phyloP scores from a whole-genome alignment of 208 protist genomes.

The Wallacemonas sp. region DNA sequence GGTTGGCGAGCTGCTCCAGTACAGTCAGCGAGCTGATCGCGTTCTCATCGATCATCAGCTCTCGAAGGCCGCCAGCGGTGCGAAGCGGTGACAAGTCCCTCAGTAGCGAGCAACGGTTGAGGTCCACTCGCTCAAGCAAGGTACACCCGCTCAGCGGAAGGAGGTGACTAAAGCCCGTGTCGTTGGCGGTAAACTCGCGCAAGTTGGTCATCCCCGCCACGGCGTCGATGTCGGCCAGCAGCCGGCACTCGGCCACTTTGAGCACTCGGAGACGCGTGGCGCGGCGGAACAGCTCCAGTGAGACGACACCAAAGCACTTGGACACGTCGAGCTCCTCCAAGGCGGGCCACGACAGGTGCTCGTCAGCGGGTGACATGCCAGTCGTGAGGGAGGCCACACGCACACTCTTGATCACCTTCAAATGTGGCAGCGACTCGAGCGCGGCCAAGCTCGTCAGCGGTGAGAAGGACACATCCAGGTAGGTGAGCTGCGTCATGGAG shows the following conservation, averaged over 20 bases:
- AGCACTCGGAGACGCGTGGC: conserved; percentile 5
- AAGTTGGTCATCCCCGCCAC: neutral
- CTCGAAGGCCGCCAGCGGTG: neutral
- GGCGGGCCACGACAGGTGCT: neutral
- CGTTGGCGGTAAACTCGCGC: neutral
- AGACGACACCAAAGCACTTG: neutral
- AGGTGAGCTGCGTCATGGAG: neutral
- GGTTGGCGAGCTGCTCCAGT: neutral
- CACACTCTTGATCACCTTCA: neutral
- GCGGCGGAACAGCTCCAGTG: neutral
- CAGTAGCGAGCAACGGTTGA: neutral
- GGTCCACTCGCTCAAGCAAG: neutral
- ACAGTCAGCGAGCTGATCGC: neutral
- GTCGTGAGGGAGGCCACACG: neutral
- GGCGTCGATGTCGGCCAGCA: conserved; percentile 12
- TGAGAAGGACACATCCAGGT: neutral
- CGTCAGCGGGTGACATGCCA: neutral
- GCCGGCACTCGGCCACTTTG: neutral
- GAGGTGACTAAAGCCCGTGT: conserved; percentile 12
- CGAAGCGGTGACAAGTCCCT: neutral
- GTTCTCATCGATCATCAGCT: neutral
- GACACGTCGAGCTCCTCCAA: neutral
- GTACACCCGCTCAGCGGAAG: neutral
- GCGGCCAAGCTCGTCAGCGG: neutral
- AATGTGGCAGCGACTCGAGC: neutral